Evolutionary conservation across 2,329 filamentous ascomycete genomes (phyloP).

Genomic region (Xylaria sp.): DNA sequence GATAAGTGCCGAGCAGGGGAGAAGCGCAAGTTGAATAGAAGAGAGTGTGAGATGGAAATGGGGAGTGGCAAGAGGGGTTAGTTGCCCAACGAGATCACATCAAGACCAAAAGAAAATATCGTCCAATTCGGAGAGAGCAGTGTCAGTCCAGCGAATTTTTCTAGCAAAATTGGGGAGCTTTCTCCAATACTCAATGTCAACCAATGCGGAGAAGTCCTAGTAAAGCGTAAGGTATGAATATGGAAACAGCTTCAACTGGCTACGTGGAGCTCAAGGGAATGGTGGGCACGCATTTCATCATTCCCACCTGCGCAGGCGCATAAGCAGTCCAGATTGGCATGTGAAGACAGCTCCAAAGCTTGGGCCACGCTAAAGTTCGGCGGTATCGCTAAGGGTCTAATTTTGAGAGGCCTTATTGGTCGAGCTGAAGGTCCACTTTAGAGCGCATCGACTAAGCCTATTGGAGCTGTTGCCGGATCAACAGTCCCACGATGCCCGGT

Average conservation of each 20-base stretch:
- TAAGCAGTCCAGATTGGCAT: slow-evolving; percentile 24
- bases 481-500: slow-evolving; percentile 9
- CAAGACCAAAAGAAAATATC: not conserved
- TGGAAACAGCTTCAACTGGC: not conserved
- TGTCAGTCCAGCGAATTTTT: not conserved
- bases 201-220: not conserved
- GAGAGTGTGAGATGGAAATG: not conserved
- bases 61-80: not conserved
- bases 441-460: not conserved
- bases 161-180: not conserved
- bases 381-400: not conserved
- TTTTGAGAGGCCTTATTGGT: not conserved
- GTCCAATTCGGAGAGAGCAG: not conserved
- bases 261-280: slow-evolving; percentile 1
- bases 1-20: not conserved
- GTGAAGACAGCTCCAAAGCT: slow-evolving; percentile 28
- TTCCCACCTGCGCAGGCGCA: not conserved
- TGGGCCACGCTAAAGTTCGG: slow-evolving; percentile 16
- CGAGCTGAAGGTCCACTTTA: not conserved
- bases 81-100: slow-evolving; percentile 23
- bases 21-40: not conserved
- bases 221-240: not conserved
- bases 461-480: slow-evolving; percentile 33
- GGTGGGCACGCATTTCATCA: slow-evolving; percentile 33
- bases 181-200: slow-evolving; percentile 1